A percentile compares a stretch with the other conserved stretches of the same genome.
These are phyloP conservation scores for Agarophyton chilense DNA, from an alignment of 23 red algal species.

Conservation along the genomic window DNA sequence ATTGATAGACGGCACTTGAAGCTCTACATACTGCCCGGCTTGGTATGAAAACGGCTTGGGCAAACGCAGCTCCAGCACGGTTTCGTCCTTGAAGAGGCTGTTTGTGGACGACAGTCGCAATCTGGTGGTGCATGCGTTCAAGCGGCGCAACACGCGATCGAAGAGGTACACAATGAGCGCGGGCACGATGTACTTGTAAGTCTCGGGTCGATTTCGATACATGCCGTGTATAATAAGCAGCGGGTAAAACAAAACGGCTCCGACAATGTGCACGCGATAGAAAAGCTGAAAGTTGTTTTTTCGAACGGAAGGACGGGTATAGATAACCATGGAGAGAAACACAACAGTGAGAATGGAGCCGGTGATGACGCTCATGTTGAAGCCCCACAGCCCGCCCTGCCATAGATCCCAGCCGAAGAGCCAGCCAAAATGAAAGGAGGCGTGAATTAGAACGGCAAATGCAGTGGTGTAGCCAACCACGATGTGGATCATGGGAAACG, in stretches of 20 bases:
- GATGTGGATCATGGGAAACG: slow-evolving; percentile 56
- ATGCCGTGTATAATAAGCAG: slow-evolving; percentile 80
- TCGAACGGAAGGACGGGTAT: slow-evolving; percentile 25
- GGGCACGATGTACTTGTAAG: slow-evolving; percentile 75
- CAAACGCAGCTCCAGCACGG: slow-evolving; percentile 57
- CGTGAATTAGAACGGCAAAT: slow-evolving; percentile 34
- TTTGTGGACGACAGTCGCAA: slow-evolving; percentile 31
- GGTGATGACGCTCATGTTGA: slow-evolving; percentile 51
- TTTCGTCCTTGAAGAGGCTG: slow-evolving; percentile 14
- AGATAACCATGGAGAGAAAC: slow-evolving; percentile 24
- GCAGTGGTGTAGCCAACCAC: slow-evolving; percentile 41
- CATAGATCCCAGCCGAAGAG: slow-evolving; percentile 25
- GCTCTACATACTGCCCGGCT: slow-evolving; percentile 83
- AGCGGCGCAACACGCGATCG: slow-evolving; percentile 33
- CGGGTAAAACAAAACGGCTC: slow-evolving; percentile 50
- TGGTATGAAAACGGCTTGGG: slow-evolving; percentile 63
- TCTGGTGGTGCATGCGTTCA: not conserved
- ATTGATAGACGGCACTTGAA: slow-evolving; percentile 69
- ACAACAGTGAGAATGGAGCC: slow-evolving; percentile 33
- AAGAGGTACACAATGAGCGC: slow-evolving; percentile 58
- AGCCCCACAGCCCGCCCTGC: slow-evolving; percentile 17
- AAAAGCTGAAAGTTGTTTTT: slow-evolving; percentile 42
- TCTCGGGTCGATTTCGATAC: slow-evolving; percentile 56
- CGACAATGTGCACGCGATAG: slow-evolving; percentile 64
- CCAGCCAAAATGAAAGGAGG: slow-evolving; percentile 58